Percentiles rank a stretch among this genome's conserved stretches.
Evolutionary conservation across 2,329 filamentous ascomycete genomes (phyloP).

Genomic region (Fusarium buharicum): DNA sequence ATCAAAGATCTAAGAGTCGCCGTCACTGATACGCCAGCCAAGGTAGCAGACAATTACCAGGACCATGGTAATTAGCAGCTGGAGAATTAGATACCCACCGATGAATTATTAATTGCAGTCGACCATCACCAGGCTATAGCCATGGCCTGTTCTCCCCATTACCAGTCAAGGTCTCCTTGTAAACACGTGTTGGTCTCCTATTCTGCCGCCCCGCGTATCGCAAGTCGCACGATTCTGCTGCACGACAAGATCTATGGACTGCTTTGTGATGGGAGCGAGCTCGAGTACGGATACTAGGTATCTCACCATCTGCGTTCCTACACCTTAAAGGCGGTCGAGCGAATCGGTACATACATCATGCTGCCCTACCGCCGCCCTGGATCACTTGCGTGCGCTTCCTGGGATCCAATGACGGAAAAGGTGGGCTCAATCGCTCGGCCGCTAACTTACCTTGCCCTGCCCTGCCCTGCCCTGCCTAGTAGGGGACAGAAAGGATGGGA

Average conservation of each 20-base stretch:
- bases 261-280: conserved; percentile 13
- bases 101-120: no score
- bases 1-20: conserved; percentile 31
- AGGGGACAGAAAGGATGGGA: no score
- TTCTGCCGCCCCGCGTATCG: conserved; percentile 28
- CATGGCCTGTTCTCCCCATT: conserved; percentile 32
- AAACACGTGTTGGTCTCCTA: conserved; percentile 42
- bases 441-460: conserved; percentile 15
- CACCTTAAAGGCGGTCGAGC: conserved; percentile 1
- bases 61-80: conserved; percentile 42
- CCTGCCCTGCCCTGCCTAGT: no score
- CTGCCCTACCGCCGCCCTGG: conserved; percentile 19
- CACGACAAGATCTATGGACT: conserved; percentile 20
- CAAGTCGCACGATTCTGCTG: conserved; percentile 36
- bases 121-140: background rate
- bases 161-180: conserved; percentile 21
- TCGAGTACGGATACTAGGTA: conserved; percentile 33
- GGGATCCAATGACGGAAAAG: background rate
- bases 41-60: conserved; percentile 28
- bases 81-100: conserved; percentile 13
- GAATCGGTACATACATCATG: background rate
- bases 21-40: conserved; percentile 28
- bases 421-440: conserved; percentile 7
- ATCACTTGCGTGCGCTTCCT: conserved; percentile 8
- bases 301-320: background rate